phyloP scores from a whole-genome alignment of 164 flowering plant species.

The Umbellularia californica region DNA sequence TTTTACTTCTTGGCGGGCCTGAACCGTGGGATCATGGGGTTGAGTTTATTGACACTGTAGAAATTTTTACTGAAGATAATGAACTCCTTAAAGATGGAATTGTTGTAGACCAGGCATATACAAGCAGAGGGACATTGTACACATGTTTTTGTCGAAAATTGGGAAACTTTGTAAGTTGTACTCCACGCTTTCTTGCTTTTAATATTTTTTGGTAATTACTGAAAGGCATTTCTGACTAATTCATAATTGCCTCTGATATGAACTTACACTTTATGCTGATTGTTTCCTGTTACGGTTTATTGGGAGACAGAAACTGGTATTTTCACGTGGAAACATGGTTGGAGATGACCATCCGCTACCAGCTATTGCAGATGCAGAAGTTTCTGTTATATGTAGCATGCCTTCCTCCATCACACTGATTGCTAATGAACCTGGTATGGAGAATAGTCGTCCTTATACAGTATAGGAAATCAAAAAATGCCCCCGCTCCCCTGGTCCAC shows the following conservation, averaged over 20 bases:
- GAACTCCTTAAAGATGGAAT: constrained; percentile 28
- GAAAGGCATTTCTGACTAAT: neutral
- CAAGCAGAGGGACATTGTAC: constrained; percentile 32
- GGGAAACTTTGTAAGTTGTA: constrained; percentile 59
- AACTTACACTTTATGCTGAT: neutral
- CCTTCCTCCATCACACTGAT: constrained; percentile 71
- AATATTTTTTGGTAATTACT: neutral
- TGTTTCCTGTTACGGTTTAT: constrained; percentile 2
- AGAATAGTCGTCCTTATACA: neutral
- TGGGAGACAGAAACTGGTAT: constrained; percentile 50
- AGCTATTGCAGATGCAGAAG: constrained; percentile 47
- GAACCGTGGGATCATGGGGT: constrained; percentile 65
- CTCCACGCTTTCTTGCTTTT: neutral
- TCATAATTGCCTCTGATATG: neutral
- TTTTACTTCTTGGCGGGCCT: constrained; percentile 81
- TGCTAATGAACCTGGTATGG: constrained; percentile 75
- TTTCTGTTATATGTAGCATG: constrained; percentile 53
- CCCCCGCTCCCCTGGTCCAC: too few relatives aligned
- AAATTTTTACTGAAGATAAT: constrained; percentile 35
- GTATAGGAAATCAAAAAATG: too few relatives aligned
- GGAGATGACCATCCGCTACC: constrained; percentile 79
- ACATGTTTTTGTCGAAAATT: constrained; percentile 45
- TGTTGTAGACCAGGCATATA: constrained; percentile 31
- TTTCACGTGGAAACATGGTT: constrained; percentile 81
- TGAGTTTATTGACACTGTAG: constrained; percentile 51